Base-by-base conservation (phyloP, 805 yeast species). In the Pichia cephalocereana region DNA sequence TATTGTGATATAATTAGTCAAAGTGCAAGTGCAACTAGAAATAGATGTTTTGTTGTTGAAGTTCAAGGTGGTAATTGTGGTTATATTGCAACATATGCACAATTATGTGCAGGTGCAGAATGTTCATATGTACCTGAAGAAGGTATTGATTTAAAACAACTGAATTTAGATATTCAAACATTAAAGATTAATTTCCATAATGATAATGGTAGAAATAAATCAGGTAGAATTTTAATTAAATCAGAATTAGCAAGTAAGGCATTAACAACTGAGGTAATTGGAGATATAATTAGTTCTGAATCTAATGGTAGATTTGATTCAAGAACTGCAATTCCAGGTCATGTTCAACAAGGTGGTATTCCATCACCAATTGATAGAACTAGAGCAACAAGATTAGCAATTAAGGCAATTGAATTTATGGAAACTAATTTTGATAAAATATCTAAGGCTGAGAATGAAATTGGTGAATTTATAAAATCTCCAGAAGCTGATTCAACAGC, bases 21-120 rank as follows among this genome's bases (percentile, higher is more conserved):
- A 64, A 76, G 83, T 34, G 93, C 95, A 11, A 76, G 86, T 15
- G 83, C 90, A 17, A 77, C 89, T 1, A 75, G 91, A 72, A 77
- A 84, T 58, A 74, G 93, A 65, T 84, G 82, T 15, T 85, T 85
- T 59, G 86, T 85, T 36, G 86, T 85, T 52, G 95, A 85, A 60
- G 84, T 82, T 31, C 95, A 85, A 69, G 95, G 95, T 59, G 95
- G 95, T 47, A 80, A 85, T 65, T 81, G 86, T 27, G 95, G 95
- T 45, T 85, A 75, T 62, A 77, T 85, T 56, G 89, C 93, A 19
- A 75, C 86, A 2, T 75, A 72, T 56, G 77, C 82, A 14, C 83
- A 83, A 32, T 67, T 86, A 51, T 79, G 82, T 41, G 75, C 83
- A 32, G 91, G 91, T 55, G 83, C 90, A 2, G 76, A 77, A 50